Conservation (phyloP, 164 flowering plant species). For the Nymphaea colorata region DNA sequence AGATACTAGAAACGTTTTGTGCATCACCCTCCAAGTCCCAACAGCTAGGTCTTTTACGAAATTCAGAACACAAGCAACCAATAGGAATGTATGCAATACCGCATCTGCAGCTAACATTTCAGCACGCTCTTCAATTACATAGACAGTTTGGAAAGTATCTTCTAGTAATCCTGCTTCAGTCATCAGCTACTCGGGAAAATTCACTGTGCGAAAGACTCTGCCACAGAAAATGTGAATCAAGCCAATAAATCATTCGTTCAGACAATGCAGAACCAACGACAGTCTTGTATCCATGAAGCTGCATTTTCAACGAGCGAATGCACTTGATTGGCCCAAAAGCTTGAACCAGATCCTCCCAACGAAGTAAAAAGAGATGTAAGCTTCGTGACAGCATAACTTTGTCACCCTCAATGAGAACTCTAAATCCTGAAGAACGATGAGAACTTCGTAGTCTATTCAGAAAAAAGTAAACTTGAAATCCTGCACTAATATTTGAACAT, state of each 20-base stretch:
- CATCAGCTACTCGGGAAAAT: not conserved
- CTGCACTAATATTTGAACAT: not conserved
- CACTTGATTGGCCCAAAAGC: conserved; percentile 11
- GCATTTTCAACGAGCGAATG: conserved; percentile 24
- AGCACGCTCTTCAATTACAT: too few species aligned
- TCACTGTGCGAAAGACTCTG: too few species aligned
- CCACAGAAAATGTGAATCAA: conserved; percentile 11
- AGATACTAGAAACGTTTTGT: too few species aligned
- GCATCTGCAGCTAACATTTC: too few species aligned
- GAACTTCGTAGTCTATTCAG: too few species aligned
- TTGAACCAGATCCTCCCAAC: conserved; percentile 40
- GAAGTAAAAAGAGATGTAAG: not conserved
- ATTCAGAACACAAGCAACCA: too few species aligned
- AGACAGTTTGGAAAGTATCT: too few species aligned
- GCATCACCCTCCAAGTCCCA: too few species aligned
- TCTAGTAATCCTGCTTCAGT: conserved; percentile 6
- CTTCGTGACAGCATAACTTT: not conserved
- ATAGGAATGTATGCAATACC: too few species aligned
- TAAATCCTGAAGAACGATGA: not conserved
- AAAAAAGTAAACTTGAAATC: not conserved
- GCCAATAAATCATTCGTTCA: conserved; percentile 48
- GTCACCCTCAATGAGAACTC: not conserved
- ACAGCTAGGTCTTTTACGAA: too few species aligned
- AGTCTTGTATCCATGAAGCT: conserved; percentile 40
- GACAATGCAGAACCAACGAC: conserved; percentile 62